Evolutionary conservation across 2,329 filamentous ascomycete genomes (phyloP), one percentile per base, ranked within the genome.

Genomic region (Penicillium expansum): DNA sequence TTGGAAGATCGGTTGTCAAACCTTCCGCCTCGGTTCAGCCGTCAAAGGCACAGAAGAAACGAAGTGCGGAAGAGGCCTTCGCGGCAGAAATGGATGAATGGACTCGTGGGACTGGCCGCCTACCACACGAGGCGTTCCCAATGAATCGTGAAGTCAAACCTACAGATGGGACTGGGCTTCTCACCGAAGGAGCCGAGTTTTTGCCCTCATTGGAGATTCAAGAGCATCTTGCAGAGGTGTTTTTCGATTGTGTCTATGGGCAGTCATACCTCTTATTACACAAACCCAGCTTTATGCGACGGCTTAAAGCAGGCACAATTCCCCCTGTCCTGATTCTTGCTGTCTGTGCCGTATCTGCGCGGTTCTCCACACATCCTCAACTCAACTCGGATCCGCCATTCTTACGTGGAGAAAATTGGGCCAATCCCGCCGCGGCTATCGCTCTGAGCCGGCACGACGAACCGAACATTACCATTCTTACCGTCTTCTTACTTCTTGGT

Each of bases 261-360:
- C 94, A 97, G 71, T 90, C 91, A 33, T 99, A 97, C 72, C 90
- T 95, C 62, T 79, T 99, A 20, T 83, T 99, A 10, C 94, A 99
- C 76, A 97, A 97, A 71, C 93, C 94, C 37, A 97, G 92, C 71
- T 97, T 95, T 72, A 96, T 97, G 89, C 85, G 92, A 58, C 91
- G 91, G 52, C 60, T 71, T 60, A 91, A 88, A 67, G 83, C 87
- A 57, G 89, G 90, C 30, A 87, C 88, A 1, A 80, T 97, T 13
- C 93, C 94, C 0, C 94, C 94, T 0, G 93, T 97, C 11, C 79
- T 99, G 14, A 86, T 95, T 52, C 82, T 99, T n/a, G 91, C 93
- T 7, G 90, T 99, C 10, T 97, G 94, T 74, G 93, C 93, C 22
- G 87, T 97, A 43, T 91, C 94, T n/a, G 93, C 93, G 38, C 88